phyloP scores from a whole-genome alignment of 2,329 filamentous ascomycete genomes.

The Pleoardoris graminearum region DNA sequence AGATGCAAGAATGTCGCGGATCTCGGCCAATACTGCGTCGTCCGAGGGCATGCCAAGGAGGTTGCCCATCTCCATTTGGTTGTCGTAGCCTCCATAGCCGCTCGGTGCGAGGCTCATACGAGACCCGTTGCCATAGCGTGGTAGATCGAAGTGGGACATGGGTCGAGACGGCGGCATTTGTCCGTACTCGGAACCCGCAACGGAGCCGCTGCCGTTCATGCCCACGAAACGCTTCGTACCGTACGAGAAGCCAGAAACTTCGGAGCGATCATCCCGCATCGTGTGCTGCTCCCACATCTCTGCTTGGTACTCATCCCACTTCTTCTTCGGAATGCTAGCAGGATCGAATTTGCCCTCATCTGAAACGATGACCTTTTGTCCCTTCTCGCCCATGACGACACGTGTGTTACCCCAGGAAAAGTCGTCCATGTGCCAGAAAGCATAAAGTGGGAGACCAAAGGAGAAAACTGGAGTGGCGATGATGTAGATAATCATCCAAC shows the following conservation, averaged over 20 bases:
- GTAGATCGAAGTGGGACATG: slow-evolving; percentile 63
- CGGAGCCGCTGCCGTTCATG: slow-evolving; percentile 47
- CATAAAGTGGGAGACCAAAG: slow-evolving; percentile 85
- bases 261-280: slow-evolving; percentile 78
- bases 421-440: slow-evolving; percentile 99
- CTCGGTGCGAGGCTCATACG: slow-evolving; percentile 63
- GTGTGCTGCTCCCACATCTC: slow-evolving; percentile 97
- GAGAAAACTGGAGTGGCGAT: slow-evolving; percentile 89
- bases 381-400: slow-evolving; percentile 91
- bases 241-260: slow-evolving; percentile 92
- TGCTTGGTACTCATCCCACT: slow-evolving; percentile 98
- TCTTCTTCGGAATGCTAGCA: slow-evolving; percentile 89
- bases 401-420: slow-evolving; percentile 99
- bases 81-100: slow-evolving; percentile 52
- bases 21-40: slow-evolving; percentile 88
- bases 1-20: slow-evolving; percentile 86
- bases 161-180: slow-evolving; percentile 56
- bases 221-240: slow-evolving; percentile 74
- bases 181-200: slow-evolving; percentile 67
- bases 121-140: slow-evolving; percentile 50
- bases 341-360: slow-evolving; percentile 99
- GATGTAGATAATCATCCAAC: slow-evolving; percentile 98
- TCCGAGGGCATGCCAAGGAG: slow-evolving; percentile 80
- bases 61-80: slow-evolving; percentile 69
- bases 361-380: slow-evolving; percentile 87